Percentiles rank a stretch among this genome's conserved stretches.
Evolutionary conservation across 2,329 filamentous ascomycete species (phyloP).

Genomic region (Daldinia eschscholtzii): DNA sequence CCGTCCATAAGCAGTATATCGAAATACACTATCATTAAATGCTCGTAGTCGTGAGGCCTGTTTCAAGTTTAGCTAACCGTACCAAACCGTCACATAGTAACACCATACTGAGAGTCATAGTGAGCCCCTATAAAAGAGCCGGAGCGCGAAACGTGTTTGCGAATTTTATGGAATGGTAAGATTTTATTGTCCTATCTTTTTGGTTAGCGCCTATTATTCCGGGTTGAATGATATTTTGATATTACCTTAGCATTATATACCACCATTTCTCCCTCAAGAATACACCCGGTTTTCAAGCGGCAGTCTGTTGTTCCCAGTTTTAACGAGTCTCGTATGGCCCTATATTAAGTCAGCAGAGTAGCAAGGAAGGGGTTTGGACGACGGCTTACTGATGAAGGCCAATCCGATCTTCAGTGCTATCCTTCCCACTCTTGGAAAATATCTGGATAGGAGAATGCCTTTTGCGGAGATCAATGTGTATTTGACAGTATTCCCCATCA

Average conservation of each 20-base stretch:
- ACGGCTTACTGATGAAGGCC: slow-evolving; percentile 67
- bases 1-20: slow-evolving; percentile 68
- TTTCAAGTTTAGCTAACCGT: slow-evolving; percentile 36
- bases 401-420: slow-evolving; percentile 79
- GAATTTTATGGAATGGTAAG: slow-evolving; percentile 83
- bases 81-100: not conserved
- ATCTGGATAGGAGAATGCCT: slow-evolving; percentile 74
- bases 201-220: slow-evolving; percentile 38
- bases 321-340: slow-evolving; percentile 73
- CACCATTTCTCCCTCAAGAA: slow-evolving; percentile 86
- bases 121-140: slow-evolving; percentile 76
- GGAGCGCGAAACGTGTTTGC: slow-evolving; percentile 81
- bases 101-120: slow-evolving; percentile 74
- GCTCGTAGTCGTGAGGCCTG: slow-evolving; percentile 65
- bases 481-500: slow-evolving; percentile 91
- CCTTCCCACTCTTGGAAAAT: slow-evolving; percentile 92
- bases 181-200: slow-evolving; percentile 66
- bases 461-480: slow-evolving; percentile 79
- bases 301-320: slow-evolving; percentile 70
- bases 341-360: slow-evolving; percentile 39
- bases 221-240: not conserved
- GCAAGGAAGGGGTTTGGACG: not conserved
- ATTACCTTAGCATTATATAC: slow-evolving; percentile 76
- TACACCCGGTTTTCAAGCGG: slow-evolving; percentile 73
- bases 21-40: slow-evolving; percentile 73